Evolutionary conservation across 23 red algal genomes (phyloP).

Genomic region (Gracilaria vermiculophylla): DNA sequence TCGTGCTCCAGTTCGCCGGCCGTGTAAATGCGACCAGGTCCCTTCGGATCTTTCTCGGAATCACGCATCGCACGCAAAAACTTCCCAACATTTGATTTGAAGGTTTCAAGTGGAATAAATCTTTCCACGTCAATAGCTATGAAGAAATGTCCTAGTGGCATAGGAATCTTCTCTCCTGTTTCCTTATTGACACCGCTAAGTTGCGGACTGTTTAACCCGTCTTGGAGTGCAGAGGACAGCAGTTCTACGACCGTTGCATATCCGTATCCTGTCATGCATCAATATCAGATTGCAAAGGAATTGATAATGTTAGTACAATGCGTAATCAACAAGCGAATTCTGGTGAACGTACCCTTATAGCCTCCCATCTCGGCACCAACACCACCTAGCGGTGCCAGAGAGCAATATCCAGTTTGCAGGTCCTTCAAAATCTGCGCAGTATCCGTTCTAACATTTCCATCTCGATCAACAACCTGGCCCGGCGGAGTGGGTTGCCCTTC

Average conservation of each 20-base stretch:
- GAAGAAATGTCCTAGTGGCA: slow-evolving; percentile 74
- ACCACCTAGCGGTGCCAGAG: slow-evolving; percentile 65
- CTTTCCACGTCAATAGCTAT: slow-evolving; percentile 70
- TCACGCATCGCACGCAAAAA: slow-evolving; percentile 48
- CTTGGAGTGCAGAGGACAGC: slow-evolving; percentile 52
- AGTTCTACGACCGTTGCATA: slow-evolving; percentile 62
- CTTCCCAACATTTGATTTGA: slow-evolving; percentile 36
- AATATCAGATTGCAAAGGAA: not conserved
- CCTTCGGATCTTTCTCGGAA: slow-evolving; percentile 66
- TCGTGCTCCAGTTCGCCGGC: slow-evolving; percentile 61
- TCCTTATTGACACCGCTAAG: slow-evolving; percentile 62
- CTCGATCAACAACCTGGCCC: slow-evolving; percentile 64
- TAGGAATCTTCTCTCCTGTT: slow-evolving; percentile 55
- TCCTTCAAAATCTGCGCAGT: slow-evolving; percentile 66
- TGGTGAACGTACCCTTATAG: slow-evolving; percentile 43
- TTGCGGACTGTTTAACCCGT: slow-evolving; percentile 32
- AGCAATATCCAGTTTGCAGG: slow-evolving; percentile 66
- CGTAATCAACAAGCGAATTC: not conserved
- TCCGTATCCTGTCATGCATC: slow-evolving; percentile 44
- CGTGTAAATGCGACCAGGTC: slow-evolving; percentile 58
- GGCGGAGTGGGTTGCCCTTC: slow-evolving; percentile 65
- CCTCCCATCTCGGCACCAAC: slow-evolving; percentile 55
- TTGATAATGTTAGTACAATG: not conserved
- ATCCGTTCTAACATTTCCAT: slow-evolving; percentile 65
- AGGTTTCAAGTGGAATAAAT: slow-evolving; percentile 42